Evolutionary conservation across 768 basidiomycete species (phyloP), one percentile per base, ranked within the genome.

Genomic region (Galerina sulciceps): DNA sequence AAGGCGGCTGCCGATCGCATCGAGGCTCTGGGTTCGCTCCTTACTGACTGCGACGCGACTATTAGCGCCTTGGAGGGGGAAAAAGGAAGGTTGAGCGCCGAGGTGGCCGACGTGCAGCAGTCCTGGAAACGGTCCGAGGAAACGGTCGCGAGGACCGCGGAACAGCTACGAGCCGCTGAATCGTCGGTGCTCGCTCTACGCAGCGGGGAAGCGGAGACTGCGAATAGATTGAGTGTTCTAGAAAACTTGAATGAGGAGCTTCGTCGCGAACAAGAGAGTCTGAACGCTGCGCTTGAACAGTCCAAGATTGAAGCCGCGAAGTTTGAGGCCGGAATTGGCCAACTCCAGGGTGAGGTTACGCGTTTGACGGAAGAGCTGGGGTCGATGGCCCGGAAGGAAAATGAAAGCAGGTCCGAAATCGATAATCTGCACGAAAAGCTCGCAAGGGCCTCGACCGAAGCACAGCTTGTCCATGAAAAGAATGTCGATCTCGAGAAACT

Each of bases 41-140:
- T 64, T 20, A 37, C 13, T 44, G 57, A 58, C 49, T 59, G 41
- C 44, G 55, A 57, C 18, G 45, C 6, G 45, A 42, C 50, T 14
- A 57, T 56, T 34, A 23, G 42, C 37, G 45, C 43, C 31, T 46
- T 64, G 46, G 31, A 51, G 26, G 54, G 46, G n/a, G 53, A 58
- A 18, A 59, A 56, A 17, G 31, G 10, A n/a, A 50, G 44, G 49
- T 36, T 42, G 43, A 52, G 59, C 26, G 44, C 58, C 58, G 59
- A 64, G 53, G 17, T 60, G 11, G 43, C 58, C 55, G 59, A 36
- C 18, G 49, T 57, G 23, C 55, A 55, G 23, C 46, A 58, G 13
- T 46, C 59, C 15, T 58, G 59, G 59, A 57, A 53, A 60, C 59
- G 38, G 37, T 53, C 56, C 13, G 51, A 64, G 20, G 55, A 60